These are phyloP conservation scores for Botryotinia narcissicola DNA, from an alignment of 2,329 filamentous ascomycete genomes.

Conservation along the genomic window DNA sequence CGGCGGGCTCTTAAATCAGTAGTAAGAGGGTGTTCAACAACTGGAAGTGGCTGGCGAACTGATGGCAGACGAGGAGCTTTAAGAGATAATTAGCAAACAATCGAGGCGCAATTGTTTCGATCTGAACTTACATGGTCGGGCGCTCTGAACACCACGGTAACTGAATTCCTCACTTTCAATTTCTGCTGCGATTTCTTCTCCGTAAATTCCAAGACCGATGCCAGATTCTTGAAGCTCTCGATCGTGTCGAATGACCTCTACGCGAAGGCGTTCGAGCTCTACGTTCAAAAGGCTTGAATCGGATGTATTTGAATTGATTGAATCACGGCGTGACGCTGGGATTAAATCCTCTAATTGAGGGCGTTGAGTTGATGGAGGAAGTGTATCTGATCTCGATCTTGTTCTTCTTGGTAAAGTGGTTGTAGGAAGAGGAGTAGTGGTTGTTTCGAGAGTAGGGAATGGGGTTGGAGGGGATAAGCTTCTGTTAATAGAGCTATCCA, in stretches of 20 bases:
- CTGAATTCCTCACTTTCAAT: background rate
- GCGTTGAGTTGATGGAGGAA: background rate
- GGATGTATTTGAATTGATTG: constrained; percentile 1
- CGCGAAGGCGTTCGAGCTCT: background rate
- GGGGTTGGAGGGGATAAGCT: background rate
- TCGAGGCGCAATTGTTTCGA: constrained; percentile 2
- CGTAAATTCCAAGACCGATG: background rate
- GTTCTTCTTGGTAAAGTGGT: background rate
- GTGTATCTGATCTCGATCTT: background rate
- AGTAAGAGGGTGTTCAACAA: background rate
- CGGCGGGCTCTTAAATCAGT: background rate
- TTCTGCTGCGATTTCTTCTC: background rate
- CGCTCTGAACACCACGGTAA: constrained; percentile 12
- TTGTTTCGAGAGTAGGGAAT: background rate
- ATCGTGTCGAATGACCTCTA: background rate
- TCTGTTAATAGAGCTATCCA: constrained; percentile 3
- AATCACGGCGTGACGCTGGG: background rate
- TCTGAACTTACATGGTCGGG: constrained; percentile 8
- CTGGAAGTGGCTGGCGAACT: constrained; percentile 3
- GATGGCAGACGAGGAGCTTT: background rate
- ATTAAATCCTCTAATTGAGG: background rate
- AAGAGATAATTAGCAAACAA: background rate
- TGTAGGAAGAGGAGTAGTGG: background rate
- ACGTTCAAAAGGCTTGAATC: background rate
- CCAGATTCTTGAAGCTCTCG: background rate